A percentile compares a stretch with the other conserved stretches of the same genome.
These are phyloP conservation scores for Nemania diffusa DNA, from an alignment of 2,329 filamentous ascomycete genomes.

Conservation along the genomic window DNA sequence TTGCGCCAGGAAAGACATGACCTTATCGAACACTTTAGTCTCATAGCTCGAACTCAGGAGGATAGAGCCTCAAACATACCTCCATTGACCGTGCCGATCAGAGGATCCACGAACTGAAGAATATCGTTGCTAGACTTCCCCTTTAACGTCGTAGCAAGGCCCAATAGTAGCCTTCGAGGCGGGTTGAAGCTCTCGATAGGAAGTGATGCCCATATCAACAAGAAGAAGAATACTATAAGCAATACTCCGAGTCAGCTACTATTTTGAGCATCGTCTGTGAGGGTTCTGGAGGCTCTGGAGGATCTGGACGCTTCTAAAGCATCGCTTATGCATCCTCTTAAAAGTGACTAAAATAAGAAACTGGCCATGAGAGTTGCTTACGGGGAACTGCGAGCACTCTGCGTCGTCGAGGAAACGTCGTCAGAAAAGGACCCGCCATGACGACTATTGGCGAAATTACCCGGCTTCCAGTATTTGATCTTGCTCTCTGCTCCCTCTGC, in stretches of 20 bases:
- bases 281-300: background rate
- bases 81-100: constrained; percentile 49
- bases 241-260: constrained; percentile 24
- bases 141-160: constrained; percentile 33
- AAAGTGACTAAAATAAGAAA: background rate
- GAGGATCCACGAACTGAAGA: constrained; percentile 46
- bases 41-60: background rate
- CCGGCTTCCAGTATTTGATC: background rate
- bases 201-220: constrained; percentile 44
- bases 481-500: background rate
- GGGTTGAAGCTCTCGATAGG: constrained; percentile 40
- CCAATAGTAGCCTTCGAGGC: constrained; percentile 38
- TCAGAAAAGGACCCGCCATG: constrained; percentile 42
- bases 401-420: constrained; percentile 41
- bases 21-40: constrained; percentile 40
- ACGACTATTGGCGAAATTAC: background rate
- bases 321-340: background rate
- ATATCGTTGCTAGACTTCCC: constrained; percentile 39
- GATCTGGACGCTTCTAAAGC: background rate
- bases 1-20: constrained; percentile 51
- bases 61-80: constrained; percentile 36
- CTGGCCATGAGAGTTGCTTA: background rate
- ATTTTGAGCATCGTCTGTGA: constrained; percentile 26
- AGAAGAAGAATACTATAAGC: constrained; percentile 34
- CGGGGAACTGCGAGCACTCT: constrained; percentile 36